Base-by-base conservation (phyloP, 257 asterid species). In the Nicotiana noctiflora region DNA sequence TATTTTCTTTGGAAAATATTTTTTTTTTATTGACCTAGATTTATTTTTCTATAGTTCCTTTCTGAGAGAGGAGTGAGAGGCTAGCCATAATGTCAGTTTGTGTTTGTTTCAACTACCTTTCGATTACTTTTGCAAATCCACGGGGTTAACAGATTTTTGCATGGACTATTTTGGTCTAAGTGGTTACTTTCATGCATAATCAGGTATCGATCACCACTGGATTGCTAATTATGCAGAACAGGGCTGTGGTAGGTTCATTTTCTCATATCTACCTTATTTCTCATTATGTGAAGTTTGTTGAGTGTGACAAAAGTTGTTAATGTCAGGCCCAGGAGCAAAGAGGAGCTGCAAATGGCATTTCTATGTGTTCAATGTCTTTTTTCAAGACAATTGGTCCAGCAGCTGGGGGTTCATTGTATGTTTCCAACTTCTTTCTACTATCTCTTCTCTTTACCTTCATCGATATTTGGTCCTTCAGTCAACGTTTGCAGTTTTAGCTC, bases 301-400 rank as follows among this genome's bases (percentile, higher is more conserved):
- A 17, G 56, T 59, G 40, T 32, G 32, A 3, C 12, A 27, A 34
- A 77, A 21, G 37, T 18, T 0, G 5, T 17, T 59, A 3, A 53
- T 11, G 10, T 32, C 88, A 93, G 97, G 84, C 90, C 52, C 98
- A 92, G 85, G 87, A 90, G 70, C 96, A 93, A 87, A 91, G 98
- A 87, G 98, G 98, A 62, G 96, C 96, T 79, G 98, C 98, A 44
- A 93, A 93, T 82, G 98, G 98, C 56, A 80, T 93, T 57, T 88
- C 98, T 56, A 90, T 93, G 94, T 85, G 91, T 60, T 84, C 89
- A 31, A 88, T 92, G 97, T 93, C 97, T 53, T 82, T 91, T 66
- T 92, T 84, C 87, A 92, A 90, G 84, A 92, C 98, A 4, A 66
- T 78, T 72, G 98, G 98, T 49, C 98, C 97, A 8, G 96, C 96